Conservation (phyloP, 2,329 filamentous ascomycete genomes). For the Blumeria graminis region DNA sequence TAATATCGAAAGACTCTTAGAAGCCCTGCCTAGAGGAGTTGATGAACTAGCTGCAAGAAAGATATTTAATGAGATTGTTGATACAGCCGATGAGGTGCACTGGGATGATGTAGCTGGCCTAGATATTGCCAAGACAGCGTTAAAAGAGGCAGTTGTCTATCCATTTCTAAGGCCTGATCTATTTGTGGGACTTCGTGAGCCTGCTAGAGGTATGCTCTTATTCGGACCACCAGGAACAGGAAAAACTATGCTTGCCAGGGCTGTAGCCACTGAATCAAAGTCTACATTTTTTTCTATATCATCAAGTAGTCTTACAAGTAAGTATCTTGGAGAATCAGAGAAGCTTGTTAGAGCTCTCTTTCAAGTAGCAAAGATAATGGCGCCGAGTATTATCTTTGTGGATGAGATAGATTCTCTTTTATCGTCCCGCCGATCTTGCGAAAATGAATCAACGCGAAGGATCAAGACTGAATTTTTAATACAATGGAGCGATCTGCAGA, state of each 20-base stretch:
- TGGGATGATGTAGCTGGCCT: slow-evolving; percentile 88
- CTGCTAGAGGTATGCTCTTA: slow-evolving; percentile 79
- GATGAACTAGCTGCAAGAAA: slow-evolving; percentile 68
- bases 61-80: slow-evolving; percentile 87
- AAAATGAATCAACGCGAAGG: slow-evolving; percentile 77
- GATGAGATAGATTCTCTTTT: slow-evolving; percentile 93
- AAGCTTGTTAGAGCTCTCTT: slow-evolving; percentile 90
- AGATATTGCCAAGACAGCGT: slow-evolving; percentile 67
- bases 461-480: slow-evolving; percentile 98
- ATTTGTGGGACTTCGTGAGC: slow-evolving; percentile 86
- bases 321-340: slow-evolving; percentile 88
- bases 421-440: slow-evolving; percentile 58
- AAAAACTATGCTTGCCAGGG: slow-evolving; percentile 91
- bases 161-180: slow-evolving; percentile 86
- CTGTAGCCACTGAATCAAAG: slow-evolving; percentile 80
- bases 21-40: slow-evolving; percentile 56
- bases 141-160: slow-evolving; percentile 92
- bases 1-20: slow-evolving; percentile 40
- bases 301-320: slow-evolving; percentile 79
- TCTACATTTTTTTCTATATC: slow-evolving; percentile 97
- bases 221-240: slow-evolving; percentile 96
- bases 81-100: slow-evolving; percentile 80
- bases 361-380: slow-evolving; percentile 62
- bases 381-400: slow-evolving; percentile 92
- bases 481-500: slow-evolving; percentile 85